These are phyloP conservation scores for Linum trigynum DNA, from an alignment of 345 rosid species.

Conservation along the genomic window DNA sequence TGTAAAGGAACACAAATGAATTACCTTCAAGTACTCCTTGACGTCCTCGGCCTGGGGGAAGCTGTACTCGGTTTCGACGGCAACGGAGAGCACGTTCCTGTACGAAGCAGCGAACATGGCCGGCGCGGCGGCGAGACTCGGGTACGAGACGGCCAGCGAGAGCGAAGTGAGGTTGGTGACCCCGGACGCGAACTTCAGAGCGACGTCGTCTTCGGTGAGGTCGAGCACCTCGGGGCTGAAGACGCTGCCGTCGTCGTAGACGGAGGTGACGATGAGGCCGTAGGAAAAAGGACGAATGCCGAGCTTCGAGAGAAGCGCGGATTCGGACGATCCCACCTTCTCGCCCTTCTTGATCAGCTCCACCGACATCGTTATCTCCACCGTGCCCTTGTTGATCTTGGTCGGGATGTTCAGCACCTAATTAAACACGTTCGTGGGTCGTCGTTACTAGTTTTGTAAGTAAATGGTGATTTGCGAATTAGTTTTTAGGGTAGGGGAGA, in stretches of 20 bases:
- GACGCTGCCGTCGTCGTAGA: slow-evolving; percentile 16
- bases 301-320: slow-evolving; percentile 23
- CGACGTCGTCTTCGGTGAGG: slow-evolving; percentile 19
- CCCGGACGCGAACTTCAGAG: slow-evolving; percentile 14
- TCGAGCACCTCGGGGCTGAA: slow-evolving; percentile 23
- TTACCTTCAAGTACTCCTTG: slow-evolving; percentile 18
- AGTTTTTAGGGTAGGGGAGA: background rate
- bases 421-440: too few species aligned
- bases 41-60: slow-evolving; percentile 19
- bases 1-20: too few species aligned
- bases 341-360: slow-evolving; percentile 22
- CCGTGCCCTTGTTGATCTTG: slow-evolving; percentile 18
- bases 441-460: too few species aligned
- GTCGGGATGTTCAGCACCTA: background rate
- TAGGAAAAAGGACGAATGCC: slow-evolving; percentile 23
- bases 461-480: too few species aligned
- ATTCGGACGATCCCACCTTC: slow-evolving; percentile 22
- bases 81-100: slow-evolving; percentile 17
- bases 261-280: slow-evolving; percentile 15
- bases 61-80: slow-evolving; percentile 13
- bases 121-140: slow-evolving; percentile 14
- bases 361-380: slow-evolving; percentile 19
- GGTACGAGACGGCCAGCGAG: slow-evolving; percentile 15
- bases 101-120: slow-evolving; percentile 14
- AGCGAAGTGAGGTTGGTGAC: slow-evolving; percentile 6